Percentiles rank a stretch among this genome's conserved stretches.
phyloP scores from a whole-genome alignment of 805 yeast species.

The Cyberlindnera mrakii region DNA sequence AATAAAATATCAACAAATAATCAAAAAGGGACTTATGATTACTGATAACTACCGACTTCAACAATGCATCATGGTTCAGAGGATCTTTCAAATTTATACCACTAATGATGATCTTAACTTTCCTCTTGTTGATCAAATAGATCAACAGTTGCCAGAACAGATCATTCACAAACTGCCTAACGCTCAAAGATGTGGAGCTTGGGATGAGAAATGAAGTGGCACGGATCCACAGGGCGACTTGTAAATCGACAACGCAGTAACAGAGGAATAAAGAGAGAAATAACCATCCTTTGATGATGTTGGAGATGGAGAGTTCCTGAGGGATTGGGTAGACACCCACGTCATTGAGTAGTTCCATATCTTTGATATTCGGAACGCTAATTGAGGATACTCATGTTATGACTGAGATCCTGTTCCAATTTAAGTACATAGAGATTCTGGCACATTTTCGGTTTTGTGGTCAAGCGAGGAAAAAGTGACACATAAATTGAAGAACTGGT shows the following conservation, averaged over 20 bases:
- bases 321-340: conserved; percentile 21
- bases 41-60: conserved; percentile 31
- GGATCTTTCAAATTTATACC: conserved; percentile 22
- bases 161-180: conserved; percentile 1
- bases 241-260: conserved; percentile 9
- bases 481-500: too few species aligned
- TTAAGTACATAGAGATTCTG: too few species aligned
- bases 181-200: conserved; percentile 1
- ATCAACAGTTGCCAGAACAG: conserved; percentile 16
- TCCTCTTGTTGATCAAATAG: conserved; percentile 19
- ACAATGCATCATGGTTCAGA: conserved; percentile 19
- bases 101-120: conserved; percentile 22
- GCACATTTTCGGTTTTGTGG: too few species aligned
- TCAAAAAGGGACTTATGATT: conserved; percentile 73
- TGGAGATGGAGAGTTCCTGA: conserved; percentile 8
- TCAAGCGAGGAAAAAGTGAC: too few species aligned
- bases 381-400: too few species aligned
- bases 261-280: conserved; percentile 6
- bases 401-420: too few species aligned
- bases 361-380: too few species aligned
- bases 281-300: conserved; percentile 18
- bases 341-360: conserved; percentile 12
- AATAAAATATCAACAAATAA: conserved; percentile 43
- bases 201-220: conserved; percentile 2
- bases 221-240: conserved; percentile 4